Percentiles rank a stretch among this genome's conserved stretches.
Evolutionary conservation across 2,329 filamentous ascomycete genomes (phyloP).

Genomic region (Xylaria sp.): DNA sequence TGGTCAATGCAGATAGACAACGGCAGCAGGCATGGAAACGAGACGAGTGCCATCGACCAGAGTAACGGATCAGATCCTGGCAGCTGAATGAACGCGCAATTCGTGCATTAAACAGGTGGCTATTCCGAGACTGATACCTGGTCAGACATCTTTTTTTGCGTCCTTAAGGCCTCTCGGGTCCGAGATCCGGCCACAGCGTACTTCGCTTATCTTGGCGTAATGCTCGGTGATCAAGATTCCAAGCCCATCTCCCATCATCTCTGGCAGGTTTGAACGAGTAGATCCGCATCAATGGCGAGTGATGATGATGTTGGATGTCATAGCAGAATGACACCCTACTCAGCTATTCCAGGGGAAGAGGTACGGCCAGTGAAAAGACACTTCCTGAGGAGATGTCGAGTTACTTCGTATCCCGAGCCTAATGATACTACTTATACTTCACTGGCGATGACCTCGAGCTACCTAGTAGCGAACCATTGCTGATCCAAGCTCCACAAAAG

Average conservation of each 20-base stretch:
- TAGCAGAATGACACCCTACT: constrained; percentile 22
- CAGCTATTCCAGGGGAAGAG: not conserved
- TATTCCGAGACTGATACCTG: constrained; percentile 25
- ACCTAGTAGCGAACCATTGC: constrained; percentile 33
- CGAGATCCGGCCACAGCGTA: constrained; percentile 26
- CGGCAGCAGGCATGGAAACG: constrained; percentile 6
- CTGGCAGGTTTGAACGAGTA: constrained; percentile 6
- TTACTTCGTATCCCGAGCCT: constrained; percentile 9
- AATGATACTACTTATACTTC: constrained; percentile 25
- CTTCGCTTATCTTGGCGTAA: constrained; percentile 31
- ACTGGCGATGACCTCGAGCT: constrained; percentile 17
- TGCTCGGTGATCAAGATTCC: constrained; percentile 25
- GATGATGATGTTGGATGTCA: constrained; percentile 3
- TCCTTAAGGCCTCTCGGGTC: constrained; percentile 29
- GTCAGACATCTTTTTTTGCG: constrained; percentile 13
- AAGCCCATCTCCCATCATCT: constrained; percentile 14
- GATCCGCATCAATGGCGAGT: constrained; percentile 3
- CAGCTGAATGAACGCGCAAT: constrained; percentile 27
- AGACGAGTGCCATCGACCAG: constrained; percentile 5
- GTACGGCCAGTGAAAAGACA: not conserved
- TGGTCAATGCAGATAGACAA: constrained; percentile 14
- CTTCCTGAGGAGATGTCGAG: constrained; percentile 6
- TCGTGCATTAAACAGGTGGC: constrained; percentile 29
- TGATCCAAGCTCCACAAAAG: constrained; percentile 47
- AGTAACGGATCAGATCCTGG: constrained; percentile 21